Base-by-base conservation (phyloP, 1,139 yeast genomes). In the Oligophagozyma castellii region DNA sequence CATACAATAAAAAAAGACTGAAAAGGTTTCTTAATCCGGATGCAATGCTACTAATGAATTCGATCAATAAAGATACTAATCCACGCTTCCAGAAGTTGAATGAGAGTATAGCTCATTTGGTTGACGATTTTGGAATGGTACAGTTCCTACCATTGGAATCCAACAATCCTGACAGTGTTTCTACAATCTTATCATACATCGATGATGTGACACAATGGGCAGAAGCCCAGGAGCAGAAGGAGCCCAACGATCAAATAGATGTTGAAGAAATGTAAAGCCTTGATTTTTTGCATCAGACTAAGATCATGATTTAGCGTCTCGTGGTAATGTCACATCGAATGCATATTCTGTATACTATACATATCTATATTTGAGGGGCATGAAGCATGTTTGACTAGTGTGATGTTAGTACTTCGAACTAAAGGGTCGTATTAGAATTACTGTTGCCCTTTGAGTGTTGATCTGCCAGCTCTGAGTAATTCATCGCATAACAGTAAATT, bases 121-220 rank as follows among this genome's bases (percentile, higher is more conserved):
- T 81, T 20, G 96, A 92, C 51, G 99, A 92, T 49, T 89, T 89
- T 54, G 96, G 98, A 5, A 89, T 89, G 99, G 96, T 89, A 3
- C 96, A 89, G 50, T 89, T 84, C 48, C 59, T 89, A 39, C 96
- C 98, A 0, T 63, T 89, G 38, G 92, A 83, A 46, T 76, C 95
- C 27, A 67, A 74, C 26, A 76, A 79, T 49, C 77, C 84, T 24
- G 86, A 76, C 29, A 70, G 84, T 27, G 77, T 89, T 12, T 72
- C 77, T 5, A 77, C 89, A 0, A 89, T 89, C 30, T 61, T 92
- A 42, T 78, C 94, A 48, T 84, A 84, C 52, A 79, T 92, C 22
- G 99, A 89, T 50, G 98, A 89, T 53, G 81, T 89, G 14, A 89
- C 98, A 0, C 99, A 89, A 51, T 89, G 98, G 98, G 74, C 84